Evolutionary conservation across 371 early-diverging fungal genomes (phyloP).

Genomic region (Rhizopus delemar): DNA sequence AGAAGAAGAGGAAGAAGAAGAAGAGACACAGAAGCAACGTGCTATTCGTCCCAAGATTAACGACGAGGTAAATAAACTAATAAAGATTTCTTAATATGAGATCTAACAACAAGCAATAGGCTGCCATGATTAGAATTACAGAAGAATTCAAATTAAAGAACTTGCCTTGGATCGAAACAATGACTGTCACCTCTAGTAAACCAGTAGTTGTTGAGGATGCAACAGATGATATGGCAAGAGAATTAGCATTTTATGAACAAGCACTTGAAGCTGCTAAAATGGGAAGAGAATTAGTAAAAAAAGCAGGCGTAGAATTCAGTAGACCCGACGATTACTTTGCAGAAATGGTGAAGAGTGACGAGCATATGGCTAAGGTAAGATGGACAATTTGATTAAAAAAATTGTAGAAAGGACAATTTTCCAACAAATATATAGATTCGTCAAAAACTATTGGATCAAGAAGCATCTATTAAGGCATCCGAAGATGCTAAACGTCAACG

Average conservation of each 20-base stretch:
- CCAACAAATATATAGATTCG: conserved; percentile 52
- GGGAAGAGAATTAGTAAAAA: conserved; percentile 61
- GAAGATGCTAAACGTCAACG: conserved; percentile 78
- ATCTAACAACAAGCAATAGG: conserved; percentile 27
- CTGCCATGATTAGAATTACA: conserved; percentile 61
- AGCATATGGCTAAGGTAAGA: conserved; percentile 77
- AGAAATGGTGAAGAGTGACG: conserved; percentile 93
- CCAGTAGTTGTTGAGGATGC: conserved; percentile 67
- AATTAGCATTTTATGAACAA: conserved; percentile 87
- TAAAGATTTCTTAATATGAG: background rate
- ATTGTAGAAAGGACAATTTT: background rate
- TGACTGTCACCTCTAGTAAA: conserved; percentile 66
- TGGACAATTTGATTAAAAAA: background rate
- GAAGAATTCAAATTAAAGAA: conserved; percentile 69
- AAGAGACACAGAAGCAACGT: conserved; percentile 26
- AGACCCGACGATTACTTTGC: conserved; percentile 93
- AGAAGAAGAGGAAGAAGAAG: conserved; percentile 19
- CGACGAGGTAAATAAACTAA: conserved; percentile 21
- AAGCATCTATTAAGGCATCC: conserved; percentile 73
- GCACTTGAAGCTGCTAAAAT: conserved; percentile 76
- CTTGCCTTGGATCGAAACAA: conserved; percentile 82
- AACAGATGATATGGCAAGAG: conserved; percentile 86
- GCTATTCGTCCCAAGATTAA: conserved; percentile 42
- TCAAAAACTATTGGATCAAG: conserved; percentile 82
- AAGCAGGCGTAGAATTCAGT: conserved; percentile 72